These are phyloP conservation scores for Rhizoclosmatium sp. DNA, from an alignment of 192 early-diverging fungal genomes.

Conservation along the genomic window DNA sequence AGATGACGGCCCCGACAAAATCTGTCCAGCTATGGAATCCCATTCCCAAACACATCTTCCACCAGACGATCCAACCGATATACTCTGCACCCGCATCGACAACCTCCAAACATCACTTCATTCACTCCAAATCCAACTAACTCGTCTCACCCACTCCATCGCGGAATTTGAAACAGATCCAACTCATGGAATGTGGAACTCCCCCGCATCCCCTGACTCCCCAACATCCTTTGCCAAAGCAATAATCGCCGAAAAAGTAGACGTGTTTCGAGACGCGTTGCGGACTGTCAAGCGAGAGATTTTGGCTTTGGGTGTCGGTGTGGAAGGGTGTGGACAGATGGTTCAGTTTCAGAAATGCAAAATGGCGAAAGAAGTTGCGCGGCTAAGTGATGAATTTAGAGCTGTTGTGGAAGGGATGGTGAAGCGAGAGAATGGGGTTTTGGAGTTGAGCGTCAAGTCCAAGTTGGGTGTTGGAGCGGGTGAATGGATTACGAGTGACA, in stretches of 20 bases:
- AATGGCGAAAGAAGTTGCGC: not conserved
- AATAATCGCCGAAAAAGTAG: conserved; percentile 19
- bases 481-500: not conserved
- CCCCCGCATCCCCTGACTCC: not conserved
- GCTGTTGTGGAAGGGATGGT: conserved; percentile 2
- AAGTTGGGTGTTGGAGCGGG: not conserved
- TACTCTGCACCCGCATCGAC: not conserved
- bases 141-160: not conserved
- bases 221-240: conserved; percentile 6
- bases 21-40: no score
- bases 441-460: not conserved
- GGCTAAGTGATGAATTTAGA: not conserved
- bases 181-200: conserved; percentile 21
- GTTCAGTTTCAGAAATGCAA: not conserved
- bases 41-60: no score
- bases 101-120: not conserved
- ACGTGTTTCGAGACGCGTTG: conserved; percentile 5
- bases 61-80: not conserved
- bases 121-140: conserved; percentile 2
- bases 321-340: not conserved
- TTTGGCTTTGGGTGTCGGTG: not conserved
- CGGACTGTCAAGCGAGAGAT: not conserved
- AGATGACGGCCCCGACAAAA: no score
- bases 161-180: conserved; percentile 11
- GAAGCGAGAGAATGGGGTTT: not conserved